A percentile compares a stretch with the other conserved stretches of the same genome.
phyloP scores from a whole-genome alignment of 176 grass and related monocot species.

The Pontederia crassipes region DNA sequence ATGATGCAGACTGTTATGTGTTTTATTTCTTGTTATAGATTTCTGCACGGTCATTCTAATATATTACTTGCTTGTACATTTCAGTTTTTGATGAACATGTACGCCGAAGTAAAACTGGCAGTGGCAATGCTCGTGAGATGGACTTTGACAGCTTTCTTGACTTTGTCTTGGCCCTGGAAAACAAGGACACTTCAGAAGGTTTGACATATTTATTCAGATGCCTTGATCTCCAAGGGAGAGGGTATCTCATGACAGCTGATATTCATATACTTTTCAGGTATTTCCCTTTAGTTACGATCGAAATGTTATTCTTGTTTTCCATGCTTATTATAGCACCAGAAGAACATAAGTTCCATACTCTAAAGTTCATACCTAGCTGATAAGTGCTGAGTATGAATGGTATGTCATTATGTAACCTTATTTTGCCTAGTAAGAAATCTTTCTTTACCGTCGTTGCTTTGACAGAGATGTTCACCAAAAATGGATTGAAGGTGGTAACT shows the following conservation, averaged over 20 bases:
- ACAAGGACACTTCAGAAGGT: slow-evolving; percentile 95
- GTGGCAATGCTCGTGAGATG: slow-evolving; percentile 87
- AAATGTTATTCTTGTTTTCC: too few relatives aligned
- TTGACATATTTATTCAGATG: slow-evolving; percentile 93
- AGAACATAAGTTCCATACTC: too few relatives aligned
- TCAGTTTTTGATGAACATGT: slow-evolving; percentile 98
- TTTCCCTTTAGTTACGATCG: not conserved
- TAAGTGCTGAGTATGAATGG: not conserved
- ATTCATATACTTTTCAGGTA: slow-evolving; percentile 94
- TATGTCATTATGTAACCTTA: not conserved
- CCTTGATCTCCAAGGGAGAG: slow-evolving; percentile 87
- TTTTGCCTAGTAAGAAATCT: not conserved
- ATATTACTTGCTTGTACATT: slow-evolving; percentile 13
- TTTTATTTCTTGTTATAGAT: not conserved
- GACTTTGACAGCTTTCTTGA: slow-evolving; percentile 98
- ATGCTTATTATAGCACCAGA: too few relatives aligned
- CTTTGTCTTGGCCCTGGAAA: slow-evolving; percentile 96
- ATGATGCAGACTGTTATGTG: not conserved
- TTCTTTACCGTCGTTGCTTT: slow-evolving; percentile 11
- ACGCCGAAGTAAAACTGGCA: slow-evolving; percentile 77
- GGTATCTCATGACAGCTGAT: slow-evolving; percentile 81
- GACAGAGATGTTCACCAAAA: slow-evolving; percentile 96
- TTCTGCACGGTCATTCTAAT: not conserved
- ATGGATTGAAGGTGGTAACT: slow-evolving; percentile 98
- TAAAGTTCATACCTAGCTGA: not conserved